These are phyloP conservation scores for Parmelia sp. DNA, from an alignment of 495 filamentous ascomycete species.

Conservation along the genomic window DNA sequence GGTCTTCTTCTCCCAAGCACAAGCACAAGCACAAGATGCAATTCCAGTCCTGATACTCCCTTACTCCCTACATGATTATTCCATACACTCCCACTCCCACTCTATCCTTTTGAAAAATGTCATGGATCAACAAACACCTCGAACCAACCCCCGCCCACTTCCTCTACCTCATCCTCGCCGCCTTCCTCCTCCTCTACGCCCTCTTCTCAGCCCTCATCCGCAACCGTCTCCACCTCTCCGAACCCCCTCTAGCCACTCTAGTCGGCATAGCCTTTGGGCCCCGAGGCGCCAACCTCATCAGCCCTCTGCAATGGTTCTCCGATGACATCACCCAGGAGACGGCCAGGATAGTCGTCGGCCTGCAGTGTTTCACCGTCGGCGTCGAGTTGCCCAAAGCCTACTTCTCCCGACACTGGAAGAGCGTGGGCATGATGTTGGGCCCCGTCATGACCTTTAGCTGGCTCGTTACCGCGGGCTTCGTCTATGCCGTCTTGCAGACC, in stretches of 20 bases:
- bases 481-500: constrained; percentile 34
- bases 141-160: constrained; percentile 41
- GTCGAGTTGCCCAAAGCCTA: constrained; percentile 44
- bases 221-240: constrained; percentile 46
- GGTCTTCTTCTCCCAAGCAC: no score
- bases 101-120: constrained; percentile 7
- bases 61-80: background rate
- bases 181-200: constrained; percentile 43
- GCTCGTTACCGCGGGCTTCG: constrained; percentile 40
- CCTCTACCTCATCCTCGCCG: constrained; percentile 39
- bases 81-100: background rate
- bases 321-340: constrained; percentile 43
- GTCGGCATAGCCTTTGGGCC: constrained; percentile 44
- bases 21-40: no score
- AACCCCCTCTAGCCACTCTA: constrained; percentile 44
- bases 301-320: constrained; percentile 36
- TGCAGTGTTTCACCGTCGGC: constrained; percentile 45
- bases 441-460: constrained; percentile 47
- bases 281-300: constrained; percentile 30
- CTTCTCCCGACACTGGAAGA: constrained; percentile 38
- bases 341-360: constrained; percentile 40
- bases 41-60: background rate
- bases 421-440: constrained; percentile 40
- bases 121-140: constrained; percentile 33
- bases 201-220: constrained; percentile 45